A percentile compares a stretch with the other conserved stretches of the same genome.
phyloP scores from a whole-genome alignment of 768 basidiomycete species.

The Chalciporus chontae region DNA sequence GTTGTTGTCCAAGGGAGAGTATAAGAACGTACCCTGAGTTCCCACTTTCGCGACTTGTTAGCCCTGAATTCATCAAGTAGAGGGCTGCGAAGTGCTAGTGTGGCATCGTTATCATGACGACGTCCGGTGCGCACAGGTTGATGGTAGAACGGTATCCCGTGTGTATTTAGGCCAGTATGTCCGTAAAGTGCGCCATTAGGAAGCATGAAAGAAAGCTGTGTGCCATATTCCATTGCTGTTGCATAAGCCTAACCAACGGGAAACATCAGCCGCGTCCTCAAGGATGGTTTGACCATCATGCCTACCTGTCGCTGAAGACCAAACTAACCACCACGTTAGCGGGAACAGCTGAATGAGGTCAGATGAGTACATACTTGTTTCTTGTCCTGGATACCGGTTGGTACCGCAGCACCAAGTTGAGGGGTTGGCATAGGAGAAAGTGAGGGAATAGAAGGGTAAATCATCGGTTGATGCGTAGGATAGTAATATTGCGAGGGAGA shows the following conservation, averaged over 20 bases:
- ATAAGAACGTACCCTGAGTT: slow-evolving; percentile 55
- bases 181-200: slow-evolving; percentile 45
- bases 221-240: slow-evolving; percentile 45
- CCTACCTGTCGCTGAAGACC: slow-evolving; percentile 46
- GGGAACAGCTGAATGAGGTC: slow-evolving; percentile 1
- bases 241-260: slow-evolving; percentile 36
- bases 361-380: slow-evolving; percentile 48
- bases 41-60: slow-evolving; percentile 79
- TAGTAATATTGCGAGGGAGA: slow-evolving; percentile 61
- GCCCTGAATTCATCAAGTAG: slow-evolving; percentile 82
- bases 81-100: slow-evolving; percentile 55
- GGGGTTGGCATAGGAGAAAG: slow-evolving; percentile 54
- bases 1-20: background rate
- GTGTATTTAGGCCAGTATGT: slow-evolving; percentile 31
- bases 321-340: slow-evolving; percentile 31
- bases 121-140: slow-evolving; percentile 43
- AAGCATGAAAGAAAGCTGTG: slow-evolving; percentile 44
- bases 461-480: slow-evolving; percentile 51
- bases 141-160: slow-evolving; percentile 34
- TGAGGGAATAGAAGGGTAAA: slow-evolving; percentile 51
- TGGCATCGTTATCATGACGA: slow-evolving; percentile 39
- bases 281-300: slow-evolving; percentile 14
- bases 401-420: slow-evolving; percentile 40
- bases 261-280: background rate
- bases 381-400: slow-evolving; percentile 46